Percentiles rank a stretch among this genome's conserved stretches.
These are phyloP conservation scores for Cladosporium halotolerans DNA, from an alignment of 2,329 filamentous ascomycete species.

Conservation along the genomic window DNA sequence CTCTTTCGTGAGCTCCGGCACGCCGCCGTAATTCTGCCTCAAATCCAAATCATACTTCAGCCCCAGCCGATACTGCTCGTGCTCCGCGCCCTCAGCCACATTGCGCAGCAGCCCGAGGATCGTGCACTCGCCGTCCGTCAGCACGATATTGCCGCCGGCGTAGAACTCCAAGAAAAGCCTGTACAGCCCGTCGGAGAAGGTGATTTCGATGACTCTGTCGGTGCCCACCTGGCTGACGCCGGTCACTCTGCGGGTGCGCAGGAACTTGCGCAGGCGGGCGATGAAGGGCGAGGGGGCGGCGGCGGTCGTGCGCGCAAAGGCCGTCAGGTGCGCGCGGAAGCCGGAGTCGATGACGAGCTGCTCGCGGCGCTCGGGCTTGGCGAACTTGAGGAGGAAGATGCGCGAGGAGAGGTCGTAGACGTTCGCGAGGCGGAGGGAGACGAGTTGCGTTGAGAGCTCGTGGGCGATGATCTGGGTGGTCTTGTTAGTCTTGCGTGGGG, in stretches of 20 bases:
- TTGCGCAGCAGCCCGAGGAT: conserved; percentile 75
- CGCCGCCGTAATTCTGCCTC: conserved; percentile 73
- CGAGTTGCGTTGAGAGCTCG: conserved; percentile 74
- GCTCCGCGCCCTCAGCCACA: conserved; percentile 73
- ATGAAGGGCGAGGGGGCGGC: conserved; percentile 81
- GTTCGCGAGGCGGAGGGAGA: conserved; percentile 77
- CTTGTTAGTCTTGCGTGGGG: conserved; percentile 12
- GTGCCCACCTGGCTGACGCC: conserved; percentile 80
- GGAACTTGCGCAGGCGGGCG: conserved; percentile 72
- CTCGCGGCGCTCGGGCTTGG: conserved; percentile 80
- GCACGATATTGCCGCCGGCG: conserved; percentile 86
- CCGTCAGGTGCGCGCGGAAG: conserved; percentile 90
- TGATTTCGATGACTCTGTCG: conserved; percentile 84
- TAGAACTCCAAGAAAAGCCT: conserved; percentile 92
- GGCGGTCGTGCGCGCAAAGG: conserved; percentile 81
- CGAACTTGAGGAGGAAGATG: conserved; percentile 92
- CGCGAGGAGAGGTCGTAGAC: conserved; percentile 94
- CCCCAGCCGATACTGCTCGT: conserved; percentile 74
- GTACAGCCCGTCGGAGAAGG: conserved; percentile 87
- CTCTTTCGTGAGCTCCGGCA: conserved; percentile 68
- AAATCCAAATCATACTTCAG: conserved; percentile 72
- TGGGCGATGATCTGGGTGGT: conserved; percentile 81
- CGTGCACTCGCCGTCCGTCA: conserved; percentile 78
- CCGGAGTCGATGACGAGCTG: conserved; percentile 91
- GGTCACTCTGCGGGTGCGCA: conserved; percentile 82